phyloP scores from a whole-genome alignment of 352 stramenopile species.

The Discostella stelligera region DNA sequence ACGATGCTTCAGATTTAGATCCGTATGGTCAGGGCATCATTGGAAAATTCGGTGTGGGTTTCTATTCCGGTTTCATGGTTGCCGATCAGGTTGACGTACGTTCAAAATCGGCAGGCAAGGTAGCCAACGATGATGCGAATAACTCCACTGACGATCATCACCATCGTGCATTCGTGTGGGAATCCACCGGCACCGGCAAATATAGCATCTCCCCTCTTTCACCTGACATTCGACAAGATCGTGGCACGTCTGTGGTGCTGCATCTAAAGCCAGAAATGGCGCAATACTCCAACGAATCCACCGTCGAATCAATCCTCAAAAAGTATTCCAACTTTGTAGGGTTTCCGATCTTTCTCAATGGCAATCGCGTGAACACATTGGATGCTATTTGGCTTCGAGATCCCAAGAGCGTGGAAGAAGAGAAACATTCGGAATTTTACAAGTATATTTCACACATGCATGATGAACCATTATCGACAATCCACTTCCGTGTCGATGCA shows the following conservation, averaged over 20 bases:
- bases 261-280: slow-evolving; percentile 96
- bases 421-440: slow-evolving; percentile 83
- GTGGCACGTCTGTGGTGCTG: slow-evolving; percentile 96
- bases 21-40: slow-evolving; percentile 89
- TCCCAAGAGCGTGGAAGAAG: slow-evolving; percentile 92
- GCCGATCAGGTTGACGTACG: slow-evolving; percentile 92
- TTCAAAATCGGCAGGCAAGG: slow-evolving; percentile 55
- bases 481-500: slow-evolving; percentile 98
- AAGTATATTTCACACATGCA: slow-evolving; percentile 95
- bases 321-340: slow-evolving; percentile 99
- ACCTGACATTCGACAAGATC: slow-evolving; percentile 82
- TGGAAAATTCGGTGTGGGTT: slow-evolving; percentile 99
- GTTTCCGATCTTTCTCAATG: slow-evolving; percentile 98
- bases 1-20: slow-evolving; percentile 72
- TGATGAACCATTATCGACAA: slow-evolving; percentile 86
- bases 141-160: neutral
- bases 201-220: slow-evolving; percentile 80
- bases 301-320: slow-evolving; percentile 95
- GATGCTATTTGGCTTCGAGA: slow-evolving; percentile 97
- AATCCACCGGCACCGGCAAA: slow-evolving; percentile 83
- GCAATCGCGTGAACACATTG: slow-evolving; percentile 96
- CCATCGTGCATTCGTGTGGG: slow-evolving; percentile 71
- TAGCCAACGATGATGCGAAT: neutral
- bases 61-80: slow-evolving; percentile 99
- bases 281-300: slow-evolving; percentile 88